Conservation (phyloP, 2,329 filamentous ascomycete species). For the Fusarium sp. region DNA sequence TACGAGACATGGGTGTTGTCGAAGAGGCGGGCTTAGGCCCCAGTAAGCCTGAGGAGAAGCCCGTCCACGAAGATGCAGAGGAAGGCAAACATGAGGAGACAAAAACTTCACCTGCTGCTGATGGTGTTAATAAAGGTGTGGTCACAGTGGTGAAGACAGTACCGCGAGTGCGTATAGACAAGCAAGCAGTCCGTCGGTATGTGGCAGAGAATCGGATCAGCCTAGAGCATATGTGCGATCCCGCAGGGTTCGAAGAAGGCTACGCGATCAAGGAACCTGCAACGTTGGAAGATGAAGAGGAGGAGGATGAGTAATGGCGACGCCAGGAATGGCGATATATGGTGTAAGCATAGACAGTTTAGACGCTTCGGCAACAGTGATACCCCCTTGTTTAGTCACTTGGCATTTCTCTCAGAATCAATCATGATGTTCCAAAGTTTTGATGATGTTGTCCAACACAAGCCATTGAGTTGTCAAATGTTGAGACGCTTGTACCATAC, state of each 20-base stretch:
- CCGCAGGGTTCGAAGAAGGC: slow-evolving; percentile 77
- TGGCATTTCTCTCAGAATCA: slow-evolving; percentile 14
- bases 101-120: slow-evolving; percentile 1
- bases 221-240: slow-evolving; percentile 75
- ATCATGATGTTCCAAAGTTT: neutral
- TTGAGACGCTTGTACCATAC: neutral
- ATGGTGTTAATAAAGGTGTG: slow-evolving; percentile 44
- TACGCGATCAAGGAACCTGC: slow-evolving; percentile 65
- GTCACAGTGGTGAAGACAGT: slow-evolving; percentile 51
- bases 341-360: slow-evolving; percentile 20
- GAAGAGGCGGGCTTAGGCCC: slow-evolving; percentile 65
- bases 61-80: slow-evolving; percentile 27
- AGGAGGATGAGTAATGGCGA: slow-evolving; percentile 36
- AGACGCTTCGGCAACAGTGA: slow-evolving; percentile 40
- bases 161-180: slow-evolving; percentile 64
- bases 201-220: slow-evolving; percentile 70
- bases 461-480: neutral
- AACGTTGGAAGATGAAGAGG: slow-evolving; percentile 50
- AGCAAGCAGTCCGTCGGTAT: slow-evolving; percentile 73
- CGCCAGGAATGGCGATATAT: neutral
- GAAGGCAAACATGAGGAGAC: slow-evolving; percentile 41
- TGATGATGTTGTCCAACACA: neutral
- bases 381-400: slow-evolving; percentile 37
- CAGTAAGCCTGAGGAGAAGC: slow-evolving; percentile 49
- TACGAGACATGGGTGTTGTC: slow-evolving; percentile 83